A percentile compares a stretch with the other conserved stretches of the same genome.
Conservation (phyloP, 1,284 basidiomycete species). For the Ganoderma leucocontextum region DNA sequence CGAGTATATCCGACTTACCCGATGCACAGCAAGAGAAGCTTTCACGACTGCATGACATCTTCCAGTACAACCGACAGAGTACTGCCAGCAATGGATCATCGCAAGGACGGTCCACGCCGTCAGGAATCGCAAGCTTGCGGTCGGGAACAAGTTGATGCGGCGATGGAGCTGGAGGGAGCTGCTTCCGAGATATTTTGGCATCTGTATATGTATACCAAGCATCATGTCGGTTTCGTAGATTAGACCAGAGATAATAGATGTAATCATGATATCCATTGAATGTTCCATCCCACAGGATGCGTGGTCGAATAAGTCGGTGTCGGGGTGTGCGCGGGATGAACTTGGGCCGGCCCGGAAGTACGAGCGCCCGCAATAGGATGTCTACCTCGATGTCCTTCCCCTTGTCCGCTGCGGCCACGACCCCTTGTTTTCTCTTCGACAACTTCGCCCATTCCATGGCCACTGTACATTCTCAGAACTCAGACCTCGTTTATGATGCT, state of each 20-base stretch:
- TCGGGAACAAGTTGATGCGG: slow-evolving; percentile 29
- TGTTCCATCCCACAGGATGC: too few species aligned
- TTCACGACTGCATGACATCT: slow-evolving; percentile 78
- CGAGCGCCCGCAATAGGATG: neutral
- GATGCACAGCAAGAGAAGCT: slow-evolving; percentile 62
- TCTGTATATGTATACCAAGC: slow-evolving; percentile 38
- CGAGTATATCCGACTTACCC: slow-evolving; percentile 44
- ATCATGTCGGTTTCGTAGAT: slow-evolving; percentile 32
- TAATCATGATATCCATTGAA: slow-evolving; percentile 16
- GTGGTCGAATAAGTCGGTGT: neutral
- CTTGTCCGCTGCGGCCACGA: slow-evolving; percentile 25
- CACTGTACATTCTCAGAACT: slow-evolving; percentile 19
- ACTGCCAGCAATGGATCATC: slow-evolving; percentile 70
- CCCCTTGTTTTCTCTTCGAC: slow-evolving; percentile 18
- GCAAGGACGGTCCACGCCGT: slow-evolving; percentile 42
- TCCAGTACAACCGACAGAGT: slow-evolving; percentile 78
- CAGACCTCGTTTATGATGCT: slow-evolving; percentile 61
- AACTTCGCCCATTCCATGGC: slow-evolving; percentile 22
- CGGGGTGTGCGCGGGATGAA: neutral
- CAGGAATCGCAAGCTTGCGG: slow-evolving; percentile 30
- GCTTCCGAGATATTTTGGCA: slow-evolving; percentile 27
- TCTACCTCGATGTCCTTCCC: slow-evolving; percentile 11
- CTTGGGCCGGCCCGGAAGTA: neutral
- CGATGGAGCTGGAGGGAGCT: slow-evolving; percentile 9
- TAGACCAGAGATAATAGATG: slow-evolving; percentile 33